Percentiles rank a stretch among this genome's conserved stretches.
phyloP scores from a whole-genome alignment of 768 basidiomycete genomes.

The Fomitopsis serialis region DNA sequence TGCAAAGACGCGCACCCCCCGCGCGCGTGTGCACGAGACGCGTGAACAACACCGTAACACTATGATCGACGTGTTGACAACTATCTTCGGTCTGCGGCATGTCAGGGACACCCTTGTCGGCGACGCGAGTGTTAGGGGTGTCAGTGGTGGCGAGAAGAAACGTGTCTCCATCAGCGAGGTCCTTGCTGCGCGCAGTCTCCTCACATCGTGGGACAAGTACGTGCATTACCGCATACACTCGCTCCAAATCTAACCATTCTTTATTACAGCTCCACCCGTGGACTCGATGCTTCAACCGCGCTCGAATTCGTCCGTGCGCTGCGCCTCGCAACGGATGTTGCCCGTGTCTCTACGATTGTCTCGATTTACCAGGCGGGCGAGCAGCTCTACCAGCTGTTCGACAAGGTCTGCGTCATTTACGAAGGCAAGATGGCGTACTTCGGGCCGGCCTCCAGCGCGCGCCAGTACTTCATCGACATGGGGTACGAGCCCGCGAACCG shows the following conservation, averaged over 20 bases:
- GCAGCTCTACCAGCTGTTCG: constrained; percentile 57
- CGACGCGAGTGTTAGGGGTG: constrained; percentile 68
- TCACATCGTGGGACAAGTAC: constrained; percentile 79
- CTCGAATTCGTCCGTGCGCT: constrained; percentile 54
- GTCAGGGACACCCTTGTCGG: constrained; percentile 72
- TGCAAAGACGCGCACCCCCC: constrained; percentile 63
- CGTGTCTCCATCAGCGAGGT: constrained; percentile 78
- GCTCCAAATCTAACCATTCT: too few species aligned
- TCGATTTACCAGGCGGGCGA: constrained; percentile 85
- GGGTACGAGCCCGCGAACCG: constrained; percentile 49
- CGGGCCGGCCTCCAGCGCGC: constrained; percentile 59
- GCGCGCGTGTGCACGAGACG: constrained; percentile 37
- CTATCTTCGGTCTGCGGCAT: constrained; percentile 74
- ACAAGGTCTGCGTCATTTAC: constrained; percentile 78
- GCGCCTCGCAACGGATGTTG: constrained; percentile 48
- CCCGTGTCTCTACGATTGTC: constrained; percentile 53
- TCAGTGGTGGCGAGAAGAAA: constrained; percentile 73
- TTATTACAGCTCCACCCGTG: constrained; percentile 42
- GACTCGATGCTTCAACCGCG: constrained; percentile 50
- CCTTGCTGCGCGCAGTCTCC: constrained; percentile 52
- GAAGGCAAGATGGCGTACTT: constrained; percentile 73
- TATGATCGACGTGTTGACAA: constrained; percentile 48
- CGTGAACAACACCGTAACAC: constrained; percentile 39
- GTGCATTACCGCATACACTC: not conserved
- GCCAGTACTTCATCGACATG: constrained; percentile 69